Evolutionary conservation across 2,329 filamentous ascomycete species (phyloP).

Genomic region (Colletotrichum ledebouriae): DNA sequence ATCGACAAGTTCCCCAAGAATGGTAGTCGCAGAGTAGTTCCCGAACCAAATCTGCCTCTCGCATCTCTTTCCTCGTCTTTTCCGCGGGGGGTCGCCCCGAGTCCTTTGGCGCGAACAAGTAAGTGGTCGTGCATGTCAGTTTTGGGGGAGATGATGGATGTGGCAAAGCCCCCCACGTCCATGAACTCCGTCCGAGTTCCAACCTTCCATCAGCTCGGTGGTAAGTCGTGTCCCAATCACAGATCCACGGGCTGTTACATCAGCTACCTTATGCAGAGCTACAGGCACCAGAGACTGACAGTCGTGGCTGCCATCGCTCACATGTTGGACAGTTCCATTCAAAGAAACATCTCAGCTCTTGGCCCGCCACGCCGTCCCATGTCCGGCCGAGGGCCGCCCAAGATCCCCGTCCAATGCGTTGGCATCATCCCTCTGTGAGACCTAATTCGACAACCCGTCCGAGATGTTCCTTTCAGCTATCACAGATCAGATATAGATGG

Average conservation of each 20-base stretch:
- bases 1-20: neutral
- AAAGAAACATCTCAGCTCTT: constrained; percentile 14
- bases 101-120: neutral
- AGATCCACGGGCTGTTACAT: constrained; percentile 12
- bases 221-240: constrained; percentile 25
- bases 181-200: constrained; percentile 7
- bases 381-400: neutral
- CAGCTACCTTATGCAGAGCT: neutral
- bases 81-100: neutral
- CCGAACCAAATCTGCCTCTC: too few species aligned
- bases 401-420: neutral
- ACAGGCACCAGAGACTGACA: neutral
- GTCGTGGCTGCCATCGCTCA: constrained; percentile 38
- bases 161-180: constrained; percentile 15
- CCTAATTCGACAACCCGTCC: constrained; percentile 33
- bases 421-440: neutral
- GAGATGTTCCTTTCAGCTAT: constrained; percentile 29
- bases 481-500: neutral
- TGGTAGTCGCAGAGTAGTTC: too few species aligned
- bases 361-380: neutral
- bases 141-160: neutral
- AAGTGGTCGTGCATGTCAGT: neutral
- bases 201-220: neutral
- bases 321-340: constrained; percentile 28
- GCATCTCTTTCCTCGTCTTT: neutral